phyloP scores from a whole-genome alignment of 306 rosid species.

The Echinosophora koreensis region DNA sequence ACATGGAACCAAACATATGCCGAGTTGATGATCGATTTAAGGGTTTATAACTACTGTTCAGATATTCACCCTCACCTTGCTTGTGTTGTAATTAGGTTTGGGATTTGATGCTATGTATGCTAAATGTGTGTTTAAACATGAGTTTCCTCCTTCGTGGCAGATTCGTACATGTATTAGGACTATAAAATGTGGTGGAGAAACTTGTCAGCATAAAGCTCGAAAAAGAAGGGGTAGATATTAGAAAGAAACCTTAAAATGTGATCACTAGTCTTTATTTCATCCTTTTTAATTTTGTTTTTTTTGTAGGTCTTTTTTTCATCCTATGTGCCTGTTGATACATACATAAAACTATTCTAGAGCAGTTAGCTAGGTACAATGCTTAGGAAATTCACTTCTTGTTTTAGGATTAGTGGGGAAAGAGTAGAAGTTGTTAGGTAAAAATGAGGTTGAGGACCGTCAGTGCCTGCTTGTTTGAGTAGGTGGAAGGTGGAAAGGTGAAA shows the following conservation, averaged over 20 bases:
- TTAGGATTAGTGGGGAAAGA: conserved; percentile 29
- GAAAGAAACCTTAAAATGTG: conserved; percentile 10
- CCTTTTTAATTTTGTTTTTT: not conserved
- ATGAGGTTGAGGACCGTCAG: not conserved
- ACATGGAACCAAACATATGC: not conserved
- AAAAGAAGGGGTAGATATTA: conserved; percentile 12
- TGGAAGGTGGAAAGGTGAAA: conserved; percentile 27
- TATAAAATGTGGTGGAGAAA: conserved; percentile 30
- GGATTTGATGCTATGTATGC: conserved; percentile 8
- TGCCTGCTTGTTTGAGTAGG: conserved; percentile 41
- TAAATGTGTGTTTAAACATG: conserved; percentile 8
- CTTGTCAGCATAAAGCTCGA: not conserved
- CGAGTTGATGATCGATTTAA: not conserved
- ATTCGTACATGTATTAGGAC: conserved; percentile 5
- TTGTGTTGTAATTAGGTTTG: conserved; percentile 22
- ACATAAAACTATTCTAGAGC: not conserved
- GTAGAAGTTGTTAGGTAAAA: conserved; percentile 23
- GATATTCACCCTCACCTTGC: not conserved
- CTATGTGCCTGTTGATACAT: not conserved
- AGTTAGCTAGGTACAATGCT: conserved; percentile 8
- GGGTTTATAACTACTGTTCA: conserved; percentile 18
- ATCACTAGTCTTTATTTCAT: not conserved
- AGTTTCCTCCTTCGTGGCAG: conserved; percentile 32
- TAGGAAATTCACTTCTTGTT: conserved; percentile 2
- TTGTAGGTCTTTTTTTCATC: not conserved